Percentiles rank a stretch among this genome's conserved stretches.
These are phyloP conservation scores for Triangularia verruculosa DNA, from an alignment of 2,329 filamentous ascomycete genomes.

Conservation along the genomic window DNA sequence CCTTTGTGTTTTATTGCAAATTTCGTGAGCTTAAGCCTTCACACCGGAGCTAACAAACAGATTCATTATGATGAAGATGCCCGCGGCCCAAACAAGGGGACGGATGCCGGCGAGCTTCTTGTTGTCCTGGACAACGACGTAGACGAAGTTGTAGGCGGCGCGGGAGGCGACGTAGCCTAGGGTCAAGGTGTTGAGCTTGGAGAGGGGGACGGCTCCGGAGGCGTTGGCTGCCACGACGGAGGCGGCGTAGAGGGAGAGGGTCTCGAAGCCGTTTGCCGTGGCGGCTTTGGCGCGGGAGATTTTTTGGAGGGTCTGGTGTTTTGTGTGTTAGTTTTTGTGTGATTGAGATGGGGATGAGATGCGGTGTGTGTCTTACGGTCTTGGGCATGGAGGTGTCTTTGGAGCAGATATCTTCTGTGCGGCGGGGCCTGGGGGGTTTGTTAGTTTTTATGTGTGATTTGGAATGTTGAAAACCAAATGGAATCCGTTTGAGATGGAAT, in stretches of 20 bases:
- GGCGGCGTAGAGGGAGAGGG: conserved; percentile 42
- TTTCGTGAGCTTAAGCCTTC: conserved; percentile 5
- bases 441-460: not conserved
- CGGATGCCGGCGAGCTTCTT: conserved; percentile 37
- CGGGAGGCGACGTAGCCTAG: conserved; percentile 41
- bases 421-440: conserved; percentile 33
- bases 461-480: no score
- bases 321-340: not conserved
- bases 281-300: conserved; percentile 31
- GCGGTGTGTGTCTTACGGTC: conserved; percentile 21
- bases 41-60: conserved; percentile 41
- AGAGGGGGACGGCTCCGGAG: conserved; percentile 36
- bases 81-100: conserved; percentile 37
- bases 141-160: conserved; percentile 41
- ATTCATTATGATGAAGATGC: conserved; percentile 34
- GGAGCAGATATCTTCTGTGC: conserved; percentile 31
- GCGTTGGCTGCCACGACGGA: conserved; percentile 46
- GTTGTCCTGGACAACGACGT: conserved; percentile 44
- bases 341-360: not conserved
- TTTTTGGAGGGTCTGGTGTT: conserved; percentile 22
- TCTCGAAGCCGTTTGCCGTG: conserved; percentile 43
- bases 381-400: conserved; percentile 35
- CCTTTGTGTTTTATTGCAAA: not conserved
- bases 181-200: conserved; percentile 40
- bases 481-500: no score